Base-by-base conservation (phyloP, 2,329 filamentous ascomycete genomes). In the Penicillium digitatum region DNA sequence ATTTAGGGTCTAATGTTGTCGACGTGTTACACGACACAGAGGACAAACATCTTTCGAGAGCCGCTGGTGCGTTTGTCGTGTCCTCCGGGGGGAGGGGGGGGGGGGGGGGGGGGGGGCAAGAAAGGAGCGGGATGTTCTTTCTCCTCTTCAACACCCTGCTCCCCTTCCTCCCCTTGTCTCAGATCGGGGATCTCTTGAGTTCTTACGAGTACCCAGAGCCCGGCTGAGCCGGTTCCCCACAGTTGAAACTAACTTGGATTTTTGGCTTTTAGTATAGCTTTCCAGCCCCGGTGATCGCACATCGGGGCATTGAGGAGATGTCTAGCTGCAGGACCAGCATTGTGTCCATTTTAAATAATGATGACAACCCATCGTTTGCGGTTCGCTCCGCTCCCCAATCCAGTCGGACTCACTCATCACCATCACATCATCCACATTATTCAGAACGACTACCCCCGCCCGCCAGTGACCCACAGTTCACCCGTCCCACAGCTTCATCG, bases 311-410 rank as follows among this genome's bases (percentile, higher is more conserved):
- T 31, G 56, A 59, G 49, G 58, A 68, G 58, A 73, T 73, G 69
- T 65, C 68, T 35, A 62, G 63, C 54, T 66, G 68, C 59, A 68
- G 60, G 57, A 57, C 70, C 43, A 72, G 63, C 61, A 69, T 74
- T 59, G 69, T 75, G 55, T 78, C 76, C 29, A 78, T 78, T 60
- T 59, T 78, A 56, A 78, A 78, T 66, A 76, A 78, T 65, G 75
- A 78, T 66, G 74, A 78, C 58, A 72, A 75, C 55, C 76, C 75
- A 42, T 75, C 76, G 26, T 78, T 78, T 64, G 72, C 72, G 34
- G 72, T 77, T 49, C 72, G 73, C 46, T 72, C 72, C 29, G 62
- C 66, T 18, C 62, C 64, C 10, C 57, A 61, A 55, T 49, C 63
- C 18, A 59, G 55, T 22, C 61, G 57, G 47, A 61, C 60, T 12